phyloP scores from a whole-genome alignment of 176 grass and related monocot genomes.

The Carex scoparia region DNA sequence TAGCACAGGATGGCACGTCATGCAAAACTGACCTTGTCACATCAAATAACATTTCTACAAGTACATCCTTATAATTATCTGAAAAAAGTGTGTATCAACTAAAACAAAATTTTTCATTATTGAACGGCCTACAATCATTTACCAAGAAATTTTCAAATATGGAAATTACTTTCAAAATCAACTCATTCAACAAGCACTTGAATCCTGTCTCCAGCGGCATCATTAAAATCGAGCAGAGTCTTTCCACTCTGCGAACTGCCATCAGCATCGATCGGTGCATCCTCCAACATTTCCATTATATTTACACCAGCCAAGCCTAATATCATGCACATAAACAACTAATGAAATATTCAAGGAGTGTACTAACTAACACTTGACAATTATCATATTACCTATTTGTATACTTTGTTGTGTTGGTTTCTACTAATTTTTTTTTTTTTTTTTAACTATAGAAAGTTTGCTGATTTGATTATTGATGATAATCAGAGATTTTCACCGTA shows the following conservation, averaged over 20 bases:
- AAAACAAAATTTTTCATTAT: not conserved
- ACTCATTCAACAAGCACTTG: constrained; percentile 73
- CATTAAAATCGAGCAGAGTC: constrained; percentile 81
- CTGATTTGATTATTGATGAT: not conserved
- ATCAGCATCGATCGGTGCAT: constrained; percentile 47
- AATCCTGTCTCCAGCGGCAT: constrained; percentile 71
- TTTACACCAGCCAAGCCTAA: constrained; percentile 80
- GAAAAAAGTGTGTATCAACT: too few relatives aligned
- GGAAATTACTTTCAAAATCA: not conserved
- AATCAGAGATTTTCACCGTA: not conserved
- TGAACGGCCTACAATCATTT: not conserved
- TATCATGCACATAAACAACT: constrained; percentile 11
- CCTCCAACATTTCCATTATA: constrained; percentile 75
- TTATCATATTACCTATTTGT: not conserved
- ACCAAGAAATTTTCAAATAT: not conserved
- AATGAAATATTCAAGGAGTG: not conserved
- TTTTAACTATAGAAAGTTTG: not conserved
- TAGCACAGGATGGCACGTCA: too few relatives aligned
- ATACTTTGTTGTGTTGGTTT: not conserved
- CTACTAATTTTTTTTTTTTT: not conserved
- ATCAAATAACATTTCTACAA: too few relatives aligned
- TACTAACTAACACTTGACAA: not conserved
- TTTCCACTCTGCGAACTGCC: constrained; percentile 59
- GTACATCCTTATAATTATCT: too few relatives aligned
- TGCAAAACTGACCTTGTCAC: too few relatives aligned